phyloP scores from a whole-genome alignment of 2,329 filamentous ascomycete species.

The Thielaviopsis punctulata region DNA sequence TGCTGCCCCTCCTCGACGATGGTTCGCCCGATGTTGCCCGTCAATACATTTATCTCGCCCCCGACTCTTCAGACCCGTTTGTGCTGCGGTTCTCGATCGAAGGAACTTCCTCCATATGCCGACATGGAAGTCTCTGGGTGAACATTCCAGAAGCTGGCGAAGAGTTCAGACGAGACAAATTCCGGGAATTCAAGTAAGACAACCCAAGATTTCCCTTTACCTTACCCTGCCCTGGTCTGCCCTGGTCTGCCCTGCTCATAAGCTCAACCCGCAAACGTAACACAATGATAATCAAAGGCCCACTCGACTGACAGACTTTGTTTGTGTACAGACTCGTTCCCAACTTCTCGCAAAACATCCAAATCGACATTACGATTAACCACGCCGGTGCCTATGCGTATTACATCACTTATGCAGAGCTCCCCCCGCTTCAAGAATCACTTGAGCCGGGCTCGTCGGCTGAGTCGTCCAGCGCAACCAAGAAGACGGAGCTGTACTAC shows the following conservation, averaged over 20 bases:
- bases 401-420: constrained; percentile 79
- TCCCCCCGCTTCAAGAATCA: constrained; percentile 54
- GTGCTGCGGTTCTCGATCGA: constrained; percentile 78
- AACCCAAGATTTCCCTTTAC: constrained; percentile 9
- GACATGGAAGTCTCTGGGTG: constrained; percentile 87
- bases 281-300: neutral
- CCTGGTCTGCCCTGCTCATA: too few species aligned
- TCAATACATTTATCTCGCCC: constrained; percentile 80
- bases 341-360: constrained; percentile 80
- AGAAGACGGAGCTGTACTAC: constrained; percentile 66
- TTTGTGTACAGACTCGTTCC: constrained; percentile 51
- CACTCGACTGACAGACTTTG: neutral
- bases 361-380: constrained; percentile 76
- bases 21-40: constrained; percentile 80
- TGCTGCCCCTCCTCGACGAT: constrained; percentile 80
- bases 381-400: constrained; percentile 80
- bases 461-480: constrained; percentile 17
- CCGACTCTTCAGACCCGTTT: constrained; percentile 56
- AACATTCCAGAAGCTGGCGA: constrained; percentile 71
- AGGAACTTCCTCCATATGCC: constrained; percentile 87
- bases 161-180: constrained; percentile 60
- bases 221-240: too few species aligned
- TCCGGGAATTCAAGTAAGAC: constrained; percentile 75
- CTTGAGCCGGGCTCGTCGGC: constrained; percentile 21
- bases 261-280: neutral